phyloP scores from a whole-genome alignment of 2,329 filamentous ascomycete genomes.

The Elsinoe batatas region DNA sequence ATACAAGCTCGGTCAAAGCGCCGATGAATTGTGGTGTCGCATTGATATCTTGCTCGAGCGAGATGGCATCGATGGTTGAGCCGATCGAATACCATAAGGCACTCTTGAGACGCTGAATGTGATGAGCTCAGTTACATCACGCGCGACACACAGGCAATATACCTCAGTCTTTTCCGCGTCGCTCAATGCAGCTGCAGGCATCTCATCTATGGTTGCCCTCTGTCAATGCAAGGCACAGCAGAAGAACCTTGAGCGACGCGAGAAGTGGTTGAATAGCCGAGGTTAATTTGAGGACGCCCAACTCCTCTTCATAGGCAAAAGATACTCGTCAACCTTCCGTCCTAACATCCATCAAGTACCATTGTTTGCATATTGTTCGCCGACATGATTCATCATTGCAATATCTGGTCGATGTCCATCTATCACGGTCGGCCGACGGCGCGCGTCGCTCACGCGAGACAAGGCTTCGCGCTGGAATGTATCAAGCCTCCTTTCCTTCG shows the following conservation, averaged over 20 bases:
- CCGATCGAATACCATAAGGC: slow-evolving; percentile 77
- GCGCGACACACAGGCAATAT: too few species aligned
- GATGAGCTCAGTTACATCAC: too few species aligned
- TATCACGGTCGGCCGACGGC: too few species aligned
- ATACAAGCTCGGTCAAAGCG: slow-evolving; percentile 74
- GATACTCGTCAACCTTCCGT: not conserved
- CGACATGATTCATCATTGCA: too few species aligned
- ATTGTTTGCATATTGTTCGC: too few species aligned
- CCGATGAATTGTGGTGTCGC: slow-evolving; percentile 51
- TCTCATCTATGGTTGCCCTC: not conserved
- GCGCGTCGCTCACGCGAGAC: not conserved
- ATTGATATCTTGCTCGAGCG: slow-evolving; percentile 62
- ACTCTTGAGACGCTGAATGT: slow-evolving; percentile 73
- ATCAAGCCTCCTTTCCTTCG: not conserved
- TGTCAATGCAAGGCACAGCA: too few species aligned
- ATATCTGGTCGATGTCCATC: too few species aligned
- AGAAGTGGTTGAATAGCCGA: not conserved
- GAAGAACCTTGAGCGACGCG: not conserved
- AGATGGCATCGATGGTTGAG: slow-evolving; percentile 81
- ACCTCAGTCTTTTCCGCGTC: slow-evolving; percentile 10
- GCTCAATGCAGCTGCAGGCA: slow-evolving; percentile 4
- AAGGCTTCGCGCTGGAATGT: not conserved
- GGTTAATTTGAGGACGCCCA: not conserved
- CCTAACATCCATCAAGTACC: not conserved
- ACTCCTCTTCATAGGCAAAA: not conserved